These are phyloP conservation scores for Ceratocystis papillata DNA, from an alignment of 2,329 filamentous ascomycete species.

Conservation along the genomic window DNA sequence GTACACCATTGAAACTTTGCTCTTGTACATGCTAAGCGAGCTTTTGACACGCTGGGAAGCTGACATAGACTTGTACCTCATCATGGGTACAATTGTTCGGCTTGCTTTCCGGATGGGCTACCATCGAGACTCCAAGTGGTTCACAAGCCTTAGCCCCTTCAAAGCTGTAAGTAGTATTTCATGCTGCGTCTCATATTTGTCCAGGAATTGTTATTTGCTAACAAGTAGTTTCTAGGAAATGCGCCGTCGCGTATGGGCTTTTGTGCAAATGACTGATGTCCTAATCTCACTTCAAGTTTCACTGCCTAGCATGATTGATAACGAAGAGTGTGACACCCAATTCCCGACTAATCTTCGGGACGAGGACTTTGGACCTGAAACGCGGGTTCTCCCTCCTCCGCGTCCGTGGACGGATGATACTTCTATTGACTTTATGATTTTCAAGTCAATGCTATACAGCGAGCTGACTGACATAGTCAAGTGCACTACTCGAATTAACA, in stretches of 20 bases:
- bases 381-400: conserved; percentile 55
- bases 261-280: conserved; percentile 62
- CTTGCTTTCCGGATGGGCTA: conserved; percentile 61
- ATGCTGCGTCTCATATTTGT: background rate
- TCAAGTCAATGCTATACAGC: conserved; percentile 56
- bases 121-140: conserved; percentile 66
- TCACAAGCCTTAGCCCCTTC: conserved; percentile 59
- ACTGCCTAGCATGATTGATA: conserved; percentile 58
- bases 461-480: conserved; percentile 65
- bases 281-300: conserved; percentile 66
- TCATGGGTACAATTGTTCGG: conserved; percentile 45
- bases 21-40: conserved; percentile 66
- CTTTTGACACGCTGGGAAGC: conserved; percentile 63
- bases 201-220: background rate
- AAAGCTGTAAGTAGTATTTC: conserved; percentile 45
- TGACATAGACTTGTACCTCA: conserved; percentile 55
- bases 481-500: conserved; percentile 46
- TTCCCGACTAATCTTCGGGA: conserved; percentile 70
- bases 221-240: conserved; percentile 47
- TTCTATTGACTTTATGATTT: conserved; percentile 68
- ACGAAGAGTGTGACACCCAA: conserved; percentile 63
- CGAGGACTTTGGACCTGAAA: conserved; percentile 62
- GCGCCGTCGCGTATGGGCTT: conserved; percentile 56
- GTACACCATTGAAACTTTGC: conserved; percentile 66
- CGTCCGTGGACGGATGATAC: conserved; percentile 60